phyloP scores from a whole-genome alignment of 805 yeast species.

The Hagleromyces aurorensis region DNA sequence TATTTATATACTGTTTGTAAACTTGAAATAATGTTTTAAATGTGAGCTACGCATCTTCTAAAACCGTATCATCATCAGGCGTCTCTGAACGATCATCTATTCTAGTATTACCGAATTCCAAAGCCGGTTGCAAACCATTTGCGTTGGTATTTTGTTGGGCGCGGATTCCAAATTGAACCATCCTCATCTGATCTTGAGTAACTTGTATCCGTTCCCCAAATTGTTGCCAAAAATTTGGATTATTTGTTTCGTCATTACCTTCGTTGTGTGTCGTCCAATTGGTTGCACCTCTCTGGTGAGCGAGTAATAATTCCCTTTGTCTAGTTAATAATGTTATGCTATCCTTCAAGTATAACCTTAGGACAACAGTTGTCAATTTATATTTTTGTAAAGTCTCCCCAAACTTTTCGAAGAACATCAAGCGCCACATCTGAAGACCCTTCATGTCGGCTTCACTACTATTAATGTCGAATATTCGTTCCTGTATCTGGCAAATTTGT shows the following conservation, averaged over 20 bases:
- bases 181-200: conserved; percentile 22
- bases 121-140: conserved; percentile 9
- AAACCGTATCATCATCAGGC: conserved; percentile 22
- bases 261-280: conserved; percentile 11
- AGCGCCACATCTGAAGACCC: conserved; percentile 26
- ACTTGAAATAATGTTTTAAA: conserved; percentile 3
- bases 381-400: conserved; percentile 22
- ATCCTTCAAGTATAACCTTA: conserved; percentile 28
- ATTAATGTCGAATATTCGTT: conserved; percentile 16
- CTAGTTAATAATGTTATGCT: conserved; percentile 29
- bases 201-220: conserved; percentile 14
- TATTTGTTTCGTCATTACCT: conserved; percentile 8
- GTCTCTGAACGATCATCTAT: conserved; percentile 22
- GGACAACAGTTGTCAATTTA: conserved; percentile 27
- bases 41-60: conserved; percentile 11
- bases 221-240: conserved; percentile 10
- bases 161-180: conserved; percentile 21
- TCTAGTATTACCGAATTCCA: conserved; percentile 7
- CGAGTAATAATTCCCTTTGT: conserved; percentile 27
- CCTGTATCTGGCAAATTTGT: conserved; percentile 22
- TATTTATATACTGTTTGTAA: conserved; percentile 3
- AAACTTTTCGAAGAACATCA: conserved; percentile 23
- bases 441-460: conserved; percentile 17
- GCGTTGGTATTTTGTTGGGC: conserved; percentile 12
- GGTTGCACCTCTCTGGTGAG: conserved; percentile 18